phyloP scores from a whole-genome alignment of 2,329 filamentous ascomycete species.

The Colletotrichum aenigma region DNA sequence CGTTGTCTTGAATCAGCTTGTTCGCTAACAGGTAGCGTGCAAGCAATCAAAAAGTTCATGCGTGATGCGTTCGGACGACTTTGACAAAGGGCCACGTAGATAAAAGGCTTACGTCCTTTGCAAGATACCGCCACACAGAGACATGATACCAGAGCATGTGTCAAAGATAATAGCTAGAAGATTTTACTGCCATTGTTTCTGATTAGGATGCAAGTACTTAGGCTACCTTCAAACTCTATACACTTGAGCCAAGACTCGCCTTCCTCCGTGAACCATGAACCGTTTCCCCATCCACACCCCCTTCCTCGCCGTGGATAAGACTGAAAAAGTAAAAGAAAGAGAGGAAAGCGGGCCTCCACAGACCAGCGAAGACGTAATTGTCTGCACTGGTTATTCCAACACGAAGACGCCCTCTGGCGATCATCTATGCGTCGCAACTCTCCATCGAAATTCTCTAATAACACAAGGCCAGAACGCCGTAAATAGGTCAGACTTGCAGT shows the following conservation, averaged over 20 bases:
- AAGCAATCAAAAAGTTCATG: neutral
- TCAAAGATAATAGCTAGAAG: neutral
- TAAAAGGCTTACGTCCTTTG: neutral
- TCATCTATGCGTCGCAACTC: constrained; percentile 11
- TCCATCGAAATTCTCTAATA: constrained; percentile 6
- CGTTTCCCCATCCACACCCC: neutral
- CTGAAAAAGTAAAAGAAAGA: neutral
- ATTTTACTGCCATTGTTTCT: neutral
- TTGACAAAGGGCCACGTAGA: neutral
- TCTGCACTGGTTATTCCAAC: neutral
- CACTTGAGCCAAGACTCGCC: constrained; percentile 5
- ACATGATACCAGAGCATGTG: neutral
- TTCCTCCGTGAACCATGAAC: neutral
- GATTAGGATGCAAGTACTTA: constrained; percentile 11
- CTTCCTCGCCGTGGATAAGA: neutral
- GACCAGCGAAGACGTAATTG: neutral
- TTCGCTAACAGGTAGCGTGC: neutral
- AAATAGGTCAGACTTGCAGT: neutral
- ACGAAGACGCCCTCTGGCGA: neutral
- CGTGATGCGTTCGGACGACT: neutral
- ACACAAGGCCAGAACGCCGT: constrained; percentile 18
- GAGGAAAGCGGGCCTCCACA: neutral
- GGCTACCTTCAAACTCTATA: constrained; percentile 8
- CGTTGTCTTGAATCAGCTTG: neutral
- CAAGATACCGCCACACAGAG: neutral